Evolutionary conservation across 2,329 filamentous ascomycete genomes (phyloP).

Genomic region (Neophaeococcomyces mojaviensis): DNA sequence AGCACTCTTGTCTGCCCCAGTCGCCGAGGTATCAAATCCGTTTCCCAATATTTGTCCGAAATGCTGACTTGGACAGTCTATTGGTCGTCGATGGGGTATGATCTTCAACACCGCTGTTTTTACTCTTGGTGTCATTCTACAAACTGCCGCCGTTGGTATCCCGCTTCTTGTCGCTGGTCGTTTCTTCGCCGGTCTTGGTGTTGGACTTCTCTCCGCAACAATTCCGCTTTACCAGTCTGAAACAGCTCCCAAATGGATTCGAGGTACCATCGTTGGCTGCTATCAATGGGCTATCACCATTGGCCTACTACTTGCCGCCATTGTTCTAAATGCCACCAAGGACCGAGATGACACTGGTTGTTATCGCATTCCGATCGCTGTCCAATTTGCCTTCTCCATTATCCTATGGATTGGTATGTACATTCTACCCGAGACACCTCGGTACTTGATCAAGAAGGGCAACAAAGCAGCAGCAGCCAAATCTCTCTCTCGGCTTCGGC

Average conservation of each 20-base stretch:
- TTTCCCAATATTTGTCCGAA: not conserved
- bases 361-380: slow-evolving; percentile 67
- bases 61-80: slow-evolving; percentile 23
- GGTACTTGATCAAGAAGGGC: slow-evolving; percentile 59
- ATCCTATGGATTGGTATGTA: slow-evolving; percentile 62
- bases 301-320: slow-evolving; percentile 49
- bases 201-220: slow-evolving; percentile 20
- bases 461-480: slow-evolving; percentile 58
- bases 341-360: slow-evolving; percentile 52
- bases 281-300: slow-evolving; percentile 59
- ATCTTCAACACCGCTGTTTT: slow-evolving; percentile 61
- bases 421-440: slow-evolving; percentile 70
- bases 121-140: slow-evolving; percentile 63
- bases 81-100: slow-evolving; percentile 64
- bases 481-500: slow-evolving; percentile 53
- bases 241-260: slow-evolving; percentile 75
- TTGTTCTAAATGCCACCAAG: slow-evolving; percentile 61
- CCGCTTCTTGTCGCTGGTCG: slow-evolving; percentile 47
- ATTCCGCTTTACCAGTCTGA: slow-evolving; percentile 73
- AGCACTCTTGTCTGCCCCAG: slow-evolving; percentile 61
- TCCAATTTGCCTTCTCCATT: slow-evolving; percentile 67
- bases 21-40: slow-evolving; percentile 48
- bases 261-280: slow-evolving; percentile 40
- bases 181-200: slow-evolving; percentile 56
- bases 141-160: slow-evolving; percentile 57